Evolutionary conservation across 306 rosid species (phyloP).

Genomic region (Urtica urens): DNA sequence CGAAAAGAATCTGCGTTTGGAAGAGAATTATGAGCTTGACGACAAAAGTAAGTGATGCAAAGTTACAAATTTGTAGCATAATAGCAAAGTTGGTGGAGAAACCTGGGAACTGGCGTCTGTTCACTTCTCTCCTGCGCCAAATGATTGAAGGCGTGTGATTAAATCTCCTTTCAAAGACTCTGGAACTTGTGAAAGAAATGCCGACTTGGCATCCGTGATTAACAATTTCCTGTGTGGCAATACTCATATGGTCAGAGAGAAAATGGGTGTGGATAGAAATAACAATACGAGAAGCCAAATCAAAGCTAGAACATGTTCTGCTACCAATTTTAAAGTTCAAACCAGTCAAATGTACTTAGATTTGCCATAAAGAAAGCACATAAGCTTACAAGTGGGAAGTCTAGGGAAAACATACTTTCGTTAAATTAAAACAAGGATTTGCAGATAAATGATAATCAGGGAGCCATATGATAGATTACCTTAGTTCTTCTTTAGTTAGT

Average conservation of each 20-base stretch:
- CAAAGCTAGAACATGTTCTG: background rate
- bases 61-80: no score
- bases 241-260: background rate
- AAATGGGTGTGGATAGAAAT: background rate
- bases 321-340: background rate
- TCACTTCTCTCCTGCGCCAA: conserved; percentile 49
- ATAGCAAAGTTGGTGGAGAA: no score
- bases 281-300: background rate
- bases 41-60: no score
- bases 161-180: conserved; percentile 55
- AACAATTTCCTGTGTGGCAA: conserved; percentile 50
- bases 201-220: conserved; percentile 41
- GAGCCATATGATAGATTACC: conserved; percentile 28
- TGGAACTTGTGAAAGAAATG: conserved; percentile 46
- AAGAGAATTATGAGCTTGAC: no score
- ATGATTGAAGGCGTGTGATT: conserved; percentile 36
- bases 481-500: conserved; percentile 31
- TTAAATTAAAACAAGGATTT: background rate
- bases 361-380: no score
- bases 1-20: no score
- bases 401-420: background rate
- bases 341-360: background rate
- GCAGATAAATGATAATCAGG: background rate
- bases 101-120: conserved; percentile 1
- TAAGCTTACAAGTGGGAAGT: no score